Base-by-base conservation (phyloP, 805 yeast species). In the Candida namnaoensis region DNA sequence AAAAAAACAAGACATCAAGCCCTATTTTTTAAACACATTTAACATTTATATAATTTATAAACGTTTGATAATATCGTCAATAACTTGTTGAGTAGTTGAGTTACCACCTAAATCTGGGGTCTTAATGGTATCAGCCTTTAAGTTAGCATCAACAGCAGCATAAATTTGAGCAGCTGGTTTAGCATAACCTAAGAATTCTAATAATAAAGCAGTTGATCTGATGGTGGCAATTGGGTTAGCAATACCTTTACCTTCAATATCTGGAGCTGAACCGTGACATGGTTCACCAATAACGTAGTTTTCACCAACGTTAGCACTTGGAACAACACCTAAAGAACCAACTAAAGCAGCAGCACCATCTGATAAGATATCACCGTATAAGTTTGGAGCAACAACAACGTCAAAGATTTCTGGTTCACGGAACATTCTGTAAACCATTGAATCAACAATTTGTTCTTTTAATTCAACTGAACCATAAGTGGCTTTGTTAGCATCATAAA, bases 241-340 rank as follows among this genome's bases (percentile, higher is more conserved):
- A 54, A 88, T 86, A 56, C 93, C 93, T 65, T 76, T 81, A 54
- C 99, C 99, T 62, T 90, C 96, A 52, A 93, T 93, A 64, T 93
- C 99, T 43, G 99, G 99, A 42, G 99, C 99, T 43, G 96, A 86
- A 47, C 99, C 99, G 68, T 93, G 99, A 62, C 97, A 90, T 60
- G 99, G 99, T 70, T 93, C 99, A 62, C 99, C 99, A 60, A 93
- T 88, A 48, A 95, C 97, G 60, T 93, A 91, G 61, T 74, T 68
- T 61, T 88, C 96, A 57, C 99, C 99, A 48, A 93, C 99, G 59
- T 93, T 93, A 46, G 98, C 98, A 41, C 95, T 83, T 57, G 99
- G 98, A 43, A 93, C 97, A 44, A 93, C 95, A 60, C 99, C 99
- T 50, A 93, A 76, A 28, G 98, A 91, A 39, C 99, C 99, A 44